Evolutionary conservation across 768 basidiomycete genomes (phyloP).

Genomic region (Asterophora parasitica): DNA sequence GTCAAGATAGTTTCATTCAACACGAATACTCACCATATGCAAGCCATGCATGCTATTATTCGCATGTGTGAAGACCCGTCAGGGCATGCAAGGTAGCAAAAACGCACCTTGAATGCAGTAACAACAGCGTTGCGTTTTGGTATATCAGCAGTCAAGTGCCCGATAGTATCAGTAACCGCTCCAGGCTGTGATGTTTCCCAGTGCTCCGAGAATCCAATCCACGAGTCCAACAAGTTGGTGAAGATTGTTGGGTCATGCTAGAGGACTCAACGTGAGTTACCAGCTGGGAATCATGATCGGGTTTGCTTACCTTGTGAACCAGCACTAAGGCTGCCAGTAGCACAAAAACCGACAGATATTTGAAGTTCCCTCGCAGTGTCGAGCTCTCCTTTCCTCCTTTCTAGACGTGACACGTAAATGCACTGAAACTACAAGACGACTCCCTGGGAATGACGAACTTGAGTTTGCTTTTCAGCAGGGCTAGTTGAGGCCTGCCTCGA

Average conservation of each 20-base stretch:
- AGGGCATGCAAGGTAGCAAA: neutral
- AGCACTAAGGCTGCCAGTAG: constrained; percentile 9
- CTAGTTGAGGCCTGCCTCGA: constrained; percentile 2
- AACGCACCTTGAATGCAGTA: constrained; percentile 70
- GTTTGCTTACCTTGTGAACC: constrained; percentile 10
- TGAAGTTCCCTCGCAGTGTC: neutral
- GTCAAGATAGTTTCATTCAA: neutral
- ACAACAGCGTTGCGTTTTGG: constrained; percentile 66
- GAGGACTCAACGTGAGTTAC: neutral
- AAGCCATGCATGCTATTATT: constrained; percentile 70
- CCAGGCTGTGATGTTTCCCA: constrained; percentile 21
- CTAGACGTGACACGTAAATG: neutral
- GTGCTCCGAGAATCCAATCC: constrained; percentile 39
- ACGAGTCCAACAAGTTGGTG: constrained; percentile 26
- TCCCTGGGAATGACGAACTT: constrained; percentile 1
- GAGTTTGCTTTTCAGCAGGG: neutral
- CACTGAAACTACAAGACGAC: neutral
- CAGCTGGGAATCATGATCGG: neutral
- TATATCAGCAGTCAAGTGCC: constrained; percentile 45
- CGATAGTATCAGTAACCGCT: constrained; percentile 17
- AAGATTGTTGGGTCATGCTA: constrained; percentile 17
- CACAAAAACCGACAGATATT: constrained; percentile 5
- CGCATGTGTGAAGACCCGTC: constrained; percentile 9
- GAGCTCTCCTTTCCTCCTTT: neutral
- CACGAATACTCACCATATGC: constrained; percentile 62